Percentiles rank a stretch among this genome's conserved stretches.
These are phyloP conservation scores for Angomonas deanei DNA, from an alignment of 208 protist genomes.

Conservation along the genomic window DNA sequence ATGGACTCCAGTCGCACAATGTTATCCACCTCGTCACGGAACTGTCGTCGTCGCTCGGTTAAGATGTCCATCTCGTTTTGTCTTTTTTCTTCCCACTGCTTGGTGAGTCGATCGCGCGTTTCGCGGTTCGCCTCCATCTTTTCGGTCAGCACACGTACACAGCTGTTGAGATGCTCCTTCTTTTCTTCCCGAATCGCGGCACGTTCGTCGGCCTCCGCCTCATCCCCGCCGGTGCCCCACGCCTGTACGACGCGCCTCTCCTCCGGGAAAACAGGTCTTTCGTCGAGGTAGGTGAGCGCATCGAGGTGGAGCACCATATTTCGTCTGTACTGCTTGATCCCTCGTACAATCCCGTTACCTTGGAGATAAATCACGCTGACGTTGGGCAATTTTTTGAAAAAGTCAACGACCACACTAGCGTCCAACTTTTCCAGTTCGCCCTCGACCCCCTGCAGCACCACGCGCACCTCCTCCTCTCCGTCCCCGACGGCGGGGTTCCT, in stretches of 20 bases:
- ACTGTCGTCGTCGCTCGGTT: constrained; percentile 32
- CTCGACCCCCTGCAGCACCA: constrained; percentile 14
- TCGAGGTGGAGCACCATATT: constrained; percentile 82
- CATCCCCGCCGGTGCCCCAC: constrained; percentile 72
- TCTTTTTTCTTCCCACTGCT: constrained; percentile 51
- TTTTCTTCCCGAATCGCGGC: constrained; percentile 79
- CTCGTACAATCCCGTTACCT: constrained; percentile 62
- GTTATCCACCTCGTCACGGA: constrained; percentile 22
- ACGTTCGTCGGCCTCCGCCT: constrained; percentile 59
- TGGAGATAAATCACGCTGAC: constrained; percentile 91
- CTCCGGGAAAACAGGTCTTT: constrained; percentile 83
- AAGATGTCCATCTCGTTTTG: constrained; percentile 50
- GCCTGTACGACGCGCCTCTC: constrained; percentile 78
- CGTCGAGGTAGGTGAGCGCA: constrained; percentile 81
- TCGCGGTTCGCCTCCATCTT: constrained; percentile 67
- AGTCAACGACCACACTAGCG: constrained; percentile 42
- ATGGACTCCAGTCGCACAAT: constrained; percentile 26
- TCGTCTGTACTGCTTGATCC: constrained; percentile 80
- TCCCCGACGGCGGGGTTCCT: neutral
- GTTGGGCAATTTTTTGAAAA: constrained; percentile 70
- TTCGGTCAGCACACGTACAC: constrained; percentile 61
- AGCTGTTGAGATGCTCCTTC: constrained; percentile 69
- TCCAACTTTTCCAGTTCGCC: neutral
- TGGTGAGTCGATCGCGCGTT: constrained; percentile 63
- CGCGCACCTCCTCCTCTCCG: constrained; percentile 8